A percentile compares a stretch with the other conserved stretches of the same genome.
Evolutionary conservation across 352 stramenopile genomes (phyloP).

Genomic region (Phytophthora capsici): DNA sequence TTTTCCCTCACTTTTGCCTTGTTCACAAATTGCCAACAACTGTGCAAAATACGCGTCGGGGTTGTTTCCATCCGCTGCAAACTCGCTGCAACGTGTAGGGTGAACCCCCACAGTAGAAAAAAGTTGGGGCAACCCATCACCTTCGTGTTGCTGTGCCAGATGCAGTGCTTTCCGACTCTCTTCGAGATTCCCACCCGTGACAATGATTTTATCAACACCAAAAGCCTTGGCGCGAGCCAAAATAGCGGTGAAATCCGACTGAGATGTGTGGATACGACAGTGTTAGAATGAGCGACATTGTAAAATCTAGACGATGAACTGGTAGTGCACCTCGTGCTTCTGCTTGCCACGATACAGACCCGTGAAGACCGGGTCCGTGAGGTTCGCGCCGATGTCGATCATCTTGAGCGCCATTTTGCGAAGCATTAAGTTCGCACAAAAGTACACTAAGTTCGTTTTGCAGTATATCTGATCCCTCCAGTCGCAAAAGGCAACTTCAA

Average conservation of each 20-base stretch:
- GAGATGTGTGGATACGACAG: background rate
- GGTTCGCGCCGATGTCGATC: conserved; percentile 96
- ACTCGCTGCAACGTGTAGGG: conserved; percentile 93
- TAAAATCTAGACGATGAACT: background rate
- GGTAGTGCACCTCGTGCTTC: conserved; percentile 74
- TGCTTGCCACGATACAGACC: conserved; percentile 91
- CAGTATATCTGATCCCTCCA: too few relatives aligned
- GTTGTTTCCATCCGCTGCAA: conserved; percentile 59
- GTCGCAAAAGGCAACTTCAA: too few relatives aligned
- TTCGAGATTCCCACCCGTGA: conserved; percentile 79
- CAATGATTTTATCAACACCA: conserved; percentile 93
- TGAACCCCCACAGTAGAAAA: conserved; percentile 89
- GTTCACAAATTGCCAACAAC: conserved; percentile 61
- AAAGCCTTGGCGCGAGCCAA: conserved; percentile 82
- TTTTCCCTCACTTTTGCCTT: conserved; percentile 59
- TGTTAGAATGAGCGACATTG: conserved; percentile 7
- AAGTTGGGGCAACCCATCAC: conserved; percentile 37
- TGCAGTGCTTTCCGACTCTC: conserved; percentile 50
- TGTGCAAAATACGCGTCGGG: conserved; percentile 69
- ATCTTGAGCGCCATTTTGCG: conserved; percentile 44
- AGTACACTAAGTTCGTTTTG: conserved; percentile 12
- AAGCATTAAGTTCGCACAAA: conserved; percentile 33
- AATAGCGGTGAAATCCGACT: conserved; percentile 88
- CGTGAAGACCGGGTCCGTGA: conserved; percentile 92
- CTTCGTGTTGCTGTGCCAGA: conserved; percentile 29